Base-by-base conservation (phyloP, 1,284 basidiomycete genomes). In the Microbotryum intermedium region DNA sequence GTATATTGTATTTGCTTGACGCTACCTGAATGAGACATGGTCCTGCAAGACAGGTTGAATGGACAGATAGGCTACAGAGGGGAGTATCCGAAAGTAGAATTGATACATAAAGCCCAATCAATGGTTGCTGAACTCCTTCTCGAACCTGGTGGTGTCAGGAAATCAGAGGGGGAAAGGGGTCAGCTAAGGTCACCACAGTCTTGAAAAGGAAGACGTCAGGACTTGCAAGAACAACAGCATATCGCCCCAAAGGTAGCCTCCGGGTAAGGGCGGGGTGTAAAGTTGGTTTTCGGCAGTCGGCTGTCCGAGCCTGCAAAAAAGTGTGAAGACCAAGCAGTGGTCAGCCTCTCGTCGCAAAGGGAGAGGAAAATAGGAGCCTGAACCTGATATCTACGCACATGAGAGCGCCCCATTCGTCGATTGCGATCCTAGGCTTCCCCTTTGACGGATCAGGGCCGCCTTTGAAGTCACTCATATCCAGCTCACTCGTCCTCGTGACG, bases 401-500 rank as follows among this genome's bases (percentile, higher is more conserved):
- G 23, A 67, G 45, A n/a, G 46, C 45, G 2, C 56, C 60, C 66
- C 66, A 67, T 34, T 67, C 66, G 57, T 65, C 56, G 25, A 67
- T 43, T 23, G 59, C 34, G 20, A 65, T 55, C 49, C 45, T 30
- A 29, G 1, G 26, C 10, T 29, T 29, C 26, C 7, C 49, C 11
- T 26, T 26, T 11, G 26, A 21, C 0, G 7, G 49, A 50, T n/a
- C 26, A n/a, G 49, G 25, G 10, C 49, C 20, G 21, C 49, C 20
- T 23, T 8, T 50, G 49, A 28, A 34, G 16, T 34, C 34, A 34
- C 34, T 34, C 34, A 34, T 34, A 34, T 34, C 34, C 34, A 13
- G 6, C 0, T 34, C 34, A 34, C 34, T n/a, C n/a, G n/a, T n/a
- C n/a, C n/a, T n/a, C n/a, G n/a, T n/a, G n/a, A n/a, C n/a, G n/a